Conservation (phyloP, 2,329 filamentous ascomycete genomes). For the Septoria petroselini region DNA sequence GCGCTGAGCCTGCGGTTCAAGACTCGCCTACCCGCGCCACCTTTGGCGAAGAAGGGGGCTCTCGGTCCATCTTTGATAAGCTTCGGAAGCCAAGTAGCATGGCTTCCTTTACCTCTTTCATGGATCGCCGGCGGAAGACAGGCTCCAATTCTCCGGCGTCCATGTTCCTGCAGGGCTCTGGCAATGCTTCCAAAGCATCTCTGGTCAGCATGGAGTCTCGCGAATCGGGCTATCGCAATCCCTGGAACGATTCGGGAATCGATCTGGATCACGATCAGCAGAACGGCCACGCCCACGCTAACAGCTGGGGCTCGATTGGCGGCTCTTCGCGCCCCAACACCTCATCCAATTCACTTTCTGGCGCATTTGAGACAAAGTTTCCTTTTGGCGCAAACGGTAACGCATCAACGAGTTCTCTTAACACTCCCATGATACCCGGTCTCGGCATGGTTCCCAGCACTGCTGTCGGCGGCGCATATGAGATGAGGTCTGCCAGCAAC, state of each 20-base stretch:
- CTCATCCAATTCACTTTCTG: slow-evolving; percentile 60
- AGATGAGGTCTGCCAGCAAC: slow-evolving; percentile 20
- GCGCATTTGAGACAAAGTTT: slow-evolving; percentile 63
- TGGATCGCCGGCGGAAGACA: slow-evolving; percentile 91
- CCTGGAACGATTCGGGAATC: slow-evolving; percentile 96
- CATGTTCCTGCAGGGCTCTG: slow-evolving; percentile 85
- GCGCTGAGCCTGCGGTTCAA: slow-evolving; percentile 74
- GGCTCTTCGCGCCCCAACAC: slow-evolving; percentile 61
- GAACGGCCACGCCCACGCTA: slow-evolving; percentile 40
- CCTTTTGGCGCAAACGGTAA: slow-evolving; percentile 54
- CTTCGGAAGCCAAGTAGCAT: slow-evolving; percentile 93
- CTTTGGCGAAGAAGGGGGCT: slow-evolving; percentile 72
- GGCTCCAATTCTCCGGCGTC: slow-evolving; percentile 67
- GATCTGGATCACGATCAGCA: slow-evolving; percentile 80
- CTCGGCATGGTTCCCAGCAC: slow-evolving; percentile 35
- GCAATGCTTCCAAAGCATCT: slow-evolving; percentile 90
- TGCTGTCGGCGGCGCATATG: slow-evolving; percentile 17
- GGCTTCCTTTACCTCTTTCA: slow-evolving; percentile 91
- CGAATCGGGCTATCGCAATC: slow-evolving; percentile 91
- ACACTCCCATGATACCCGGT: slow-evolving; percentile 40
- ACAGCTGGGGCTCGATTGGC: slow-evolving; percentile 45
- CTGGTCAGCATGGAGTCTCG: slow-evolving; percentile 94
- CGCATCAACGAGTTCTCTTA: slow-evolving; percentile 40
- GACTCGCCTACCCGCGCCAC: slow-evolving; percentile 85
- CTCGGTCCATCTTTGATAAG: slow-evolving; percentile 83